phyloP scores from a whole-genome alignment of 2,329 filamentous ascomycete species.

The Pseudogymnoascus sp. region DNA sequence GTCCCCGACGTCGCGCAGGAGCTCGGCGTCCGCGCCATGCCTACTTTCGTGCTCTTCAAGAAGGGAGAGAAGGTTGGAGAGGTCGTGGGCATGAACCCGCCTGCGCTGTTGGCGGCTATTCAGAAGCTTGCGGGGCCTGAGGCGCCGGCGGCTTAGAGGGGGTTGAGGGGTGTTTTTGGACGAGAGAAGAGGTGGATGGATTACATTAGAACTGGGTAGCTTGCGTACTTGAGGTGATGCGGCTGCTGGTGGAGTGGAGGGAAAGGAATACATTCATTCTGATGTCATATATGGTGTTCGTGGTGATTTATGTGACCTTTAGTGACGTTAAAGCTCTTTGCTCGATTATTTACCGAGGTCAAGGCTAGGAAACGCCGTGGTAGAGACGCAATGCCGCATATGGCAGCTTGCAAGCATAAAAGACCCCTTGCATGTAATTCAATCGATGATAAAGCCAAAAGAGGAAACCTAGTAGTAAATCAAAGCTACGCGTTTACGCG shows the following conservation, averaged over 20 bases:
- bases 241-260: background rate
- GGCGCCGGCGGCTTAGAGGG: background rate
- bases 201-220: background rate
- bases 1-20: conserved; percentile 66
- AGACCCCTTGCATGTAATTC: background rate
- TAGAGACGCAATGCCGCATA: background rate
- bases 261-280: background rate
- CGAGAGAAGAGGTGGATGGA: background rate
- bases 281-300: background rate
- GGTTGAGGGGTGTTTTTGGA: background rate
- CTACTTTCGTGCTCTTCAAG: conserved; percentile 82
- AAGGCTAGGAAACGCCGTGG: background rate
- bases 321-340: background rate
- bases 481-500: background rate
- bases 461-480: background rate
- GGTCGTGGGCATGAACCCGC: conserved; percentile 74
- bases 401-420: background rate
- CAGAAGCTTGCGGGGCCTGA: conserved; percentile 4
- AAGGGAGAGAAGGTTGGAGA: conserved; percentile 62
- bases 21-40: conserved; percentile 81
- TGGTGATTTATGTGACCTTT: background rate
- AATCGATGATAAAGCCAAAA: background rate
- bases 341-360: background rate
- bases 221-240: background rate
- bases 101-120: conserved; percentile 44